Conservation (phyloP, 371 early-diverging fungal species). For the Apophysomyces sp. region DNA sequence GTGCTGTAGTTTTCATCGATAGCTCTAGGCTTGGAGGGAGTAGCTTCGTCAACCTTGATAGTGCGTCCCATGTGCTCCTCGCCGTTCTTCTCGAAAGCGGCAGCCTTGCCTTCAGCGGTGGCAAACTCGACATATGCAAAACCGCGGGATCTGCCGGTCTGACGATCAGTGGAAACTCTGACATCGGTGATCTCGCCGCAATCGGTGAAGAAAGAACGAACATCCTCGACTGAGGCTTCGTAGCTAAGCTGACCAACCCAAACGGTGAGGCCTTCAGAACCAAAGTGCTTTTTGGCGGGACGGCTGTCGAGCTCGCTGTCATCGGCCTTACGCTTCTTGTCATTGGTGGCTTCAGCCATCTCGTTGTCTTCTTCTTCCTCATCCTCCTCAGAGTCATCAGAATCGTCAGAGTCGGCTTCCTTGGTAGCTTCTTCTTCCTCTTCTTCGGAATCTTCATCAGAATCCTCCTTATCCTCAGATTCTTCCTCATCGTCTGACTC, state of each 20-base stretch:
- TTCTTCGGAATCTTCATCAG: conserved; percentile 5
- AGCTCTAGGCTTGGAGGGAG: conserved; percentile 26
- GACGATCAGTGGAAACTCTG: conserved; percentile 65
- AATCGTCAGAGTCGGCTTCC: conserved; percentile 12
- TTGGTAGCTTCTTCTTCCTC: conserved; percentile 9
- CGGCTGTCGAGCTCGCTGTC: conserved; percentile 31
- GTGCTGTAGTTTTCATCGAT: conserved; percentile 40
- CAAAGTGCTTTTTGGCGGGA: conserved; percentile 51
- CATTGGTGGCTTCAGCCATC: conserved; percentile 11
- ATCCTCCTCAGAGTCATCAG: conserved; percentile 14
- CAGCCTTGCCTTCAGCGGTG: conserved; percentile 53
- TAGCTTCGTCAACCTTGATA: conserved; percentile 58
- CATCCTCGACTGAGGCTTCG: conserved; percentile 62
- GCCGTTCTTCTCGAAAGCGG: conserved; percentile 67
- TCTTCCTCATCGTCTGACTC: conserved; percentile 27
- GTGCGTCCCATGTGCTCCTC: conserved; percentile 68
- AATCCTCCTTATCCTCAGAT: neutral
- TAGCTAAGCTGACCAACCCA: conserved; percentile 75
- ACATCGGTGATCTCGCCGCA: conserved; percentile 67
- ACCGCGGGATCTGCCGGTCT: conserved; percentile 67
- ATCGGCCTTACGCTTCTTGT: conserved; percentile 45
- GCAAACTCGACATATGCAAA: conserved; percentile 73
- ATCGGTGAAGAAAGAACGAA: conserved; percentile 57
- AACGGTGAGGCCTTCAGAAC: conserved; percentile 48
- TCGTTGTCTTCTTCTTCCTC: conserved; percentile 14